phyloP scores from a whole-genome alignment of 2,329 filamentous ascomycete species.

The Arthrobotrys entomopaga region DNA sequence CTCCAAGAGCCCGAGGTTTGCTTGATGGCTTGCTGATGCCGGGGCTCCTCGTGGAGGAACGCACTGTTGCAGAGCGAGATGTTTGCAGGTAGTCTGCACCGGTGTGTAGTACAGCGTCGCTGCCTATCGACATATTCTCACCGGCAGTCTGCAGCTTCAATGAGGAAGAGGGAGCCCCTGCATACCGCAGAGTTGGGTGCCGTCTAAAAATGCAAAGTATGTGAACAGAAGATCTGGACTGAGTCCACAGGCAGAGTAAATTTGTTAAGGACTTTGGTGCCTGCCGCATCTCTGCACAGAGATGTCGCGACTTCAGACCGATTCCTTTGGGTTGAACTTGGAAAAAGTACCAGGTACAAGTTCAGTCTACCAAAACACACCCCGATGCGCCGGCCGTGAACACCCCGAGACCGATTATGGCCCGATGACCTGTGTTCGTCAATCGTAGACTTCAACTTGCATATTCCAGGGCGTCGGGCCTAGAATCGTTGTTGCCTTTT shows the following conservation, averaged over 20 bases:
- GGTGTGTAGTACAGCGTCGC: slow-evolving; percentile 33
- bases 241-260: slow-evolving; percentile 27
- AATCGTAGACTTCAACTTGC: background rate
- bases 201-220: background rate
- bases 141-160: background rate
- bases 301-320: background rate
- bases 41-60: too few species aligned
- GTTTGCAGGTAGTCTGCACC: background rate
- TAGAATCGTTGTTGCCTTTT: background rate
- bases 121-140: slow-evolving; percentile 21
- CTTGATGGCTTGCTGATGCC: too few species aligned
- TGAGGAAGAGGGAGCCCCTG: slow-evolving; percentile 27
- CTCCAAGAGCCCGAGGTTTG: too few species aligned
- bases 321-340: background rate
- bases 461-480: background rate
- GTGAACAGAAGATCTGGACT: slow-evolving; percentile 22
- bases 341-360: slow-evolving; percentile 18
- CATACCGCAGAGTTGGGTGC: slow-evolving; percentile 26
- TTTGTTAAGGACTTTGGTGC: slow-evolving; percentile 10
- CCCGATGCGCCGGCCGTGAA: background rate
- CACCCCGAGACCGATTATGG: background rate
- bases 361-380: background rate
- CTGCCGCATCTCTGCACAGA: slow-evolving; percentile 13
- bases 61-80: too few species aligned
- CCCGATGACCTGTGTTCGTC: background rate